Evolutionary conservation across 2,329 filamentous ascomycete species (phyloP), one percentile per base, ranked within the genome.

Genomic region (Alternaria sp.): DNA sequence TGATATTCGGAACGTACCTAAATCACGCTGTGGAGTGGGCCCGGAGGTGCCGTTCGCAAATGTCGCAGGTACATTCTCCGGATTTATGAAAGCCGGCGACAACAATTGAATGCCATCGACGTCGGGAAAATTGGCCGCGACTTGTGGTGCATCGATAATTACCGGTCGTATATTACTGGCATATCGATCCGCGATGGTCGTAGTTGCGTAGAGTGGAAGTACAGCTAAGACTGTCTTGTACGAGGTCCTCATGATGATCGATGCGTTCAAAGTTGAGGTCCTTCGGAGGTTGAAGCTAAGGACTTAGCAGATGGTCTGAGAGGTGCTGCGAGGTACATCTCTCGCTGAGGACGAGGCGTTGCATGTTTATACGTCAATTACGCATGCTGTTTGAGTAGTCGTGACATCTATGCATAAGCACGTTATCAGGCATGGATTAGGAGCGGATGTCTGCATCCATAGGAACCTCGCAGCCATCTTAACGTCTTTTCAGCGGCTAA

Each of bases 401-500:
- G 57, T 55, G 57, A 46, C 54, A 28, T 49, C 15, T 53, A 30
- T 60, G 21, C n/a, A 40, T n/a, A 55, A 60, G 26, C 57, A 60
- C 43, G 28, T 54, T 47, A 49, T 44, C 19, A 23, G n/a, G 28
- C 44, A 36, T 23, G 30, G 49, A 36, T 25, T 9, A 17, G 49
- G 12, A 11, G 9, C 49, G 30, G 19, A 52, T 52, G 19, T 21
- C 17, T 52, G 15, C 30, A 52, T 36, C 49, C 19, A 40, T 40
- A 4, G 15, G 3, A 0, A 40, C 4, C 43, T 47, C 36, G 13
- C 19, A 19, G 19, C 26, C 43, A 44, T 30, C 13, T 28, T 15
- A n/a, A 53, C 30, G 57, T 49, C 50, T n/a, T 43, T 60, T 23
- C 25, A 17, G 15, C 19, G n/a, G 28, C 57, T 32, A 17, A 25